Evolutionary conservation across 176 grass and related monocot genomes (phyloP).

Genomic region (Themeda triandra): DNA sequence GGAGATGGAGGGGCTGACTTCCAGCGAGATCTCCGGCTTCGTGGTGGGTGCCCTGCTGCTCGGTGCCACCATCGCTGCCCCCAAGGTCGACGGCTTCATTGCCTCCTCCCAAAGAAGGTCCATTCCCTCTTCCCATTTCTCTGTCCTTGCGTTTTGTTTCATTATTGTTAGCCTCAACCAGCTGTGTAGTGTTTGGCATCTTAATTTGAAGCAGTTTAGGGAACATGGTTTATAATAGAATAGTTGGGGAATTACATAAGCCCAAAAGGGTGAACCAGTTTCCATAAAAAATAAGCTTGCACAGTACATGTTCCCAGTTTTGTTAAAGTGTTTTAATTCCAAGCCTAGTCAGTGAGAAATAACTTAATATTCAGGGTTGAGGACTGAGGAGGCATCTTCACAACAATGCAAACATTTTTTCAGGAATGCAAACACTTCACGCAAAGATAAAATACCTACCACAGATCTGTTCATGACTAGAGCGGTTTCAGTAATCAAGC

Average conservation of each 20-base stretch:
- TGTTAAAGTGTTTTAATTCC: background rate
- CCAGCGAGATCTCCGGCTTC: conserved; percentile 45
- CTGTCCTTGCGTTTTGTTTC: background rate
- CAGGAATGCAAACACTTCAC: no score
- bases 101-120: conserved; percentile 76
- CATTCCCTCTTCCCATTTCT: background rate
- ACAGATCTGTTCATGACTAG: no score
- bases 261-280: background rate
- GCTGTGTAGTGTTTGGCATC: background rate
- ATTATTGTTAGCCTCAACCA: background rate
- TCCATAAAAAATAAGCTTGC: background rate
- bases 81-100: conserved; percentile 82
- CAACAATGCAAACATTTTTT: no score
- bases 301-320: background rate
- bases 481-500: no score
- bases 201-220: background rate
- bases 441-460: no score
- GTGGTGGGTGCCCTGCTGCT: conserved; percentile 48
- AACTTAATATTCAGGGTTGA: no score
- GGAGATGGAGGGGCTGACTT: conserved; percentile 64
- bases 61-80: conserved; percentile 62
- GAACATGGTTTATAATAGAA: background rate
- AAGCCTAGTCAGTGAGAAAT: no score
- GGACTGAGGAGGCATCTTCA: no score
- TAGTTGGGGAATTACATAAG: background rate